Percentiles rank a stretch among this genome's conserved stretches.
phyloP scores from a whole-genome alignment of 2,329 filamentous ascomycete species.

The Colletotrichum cuscutae region DNA sequence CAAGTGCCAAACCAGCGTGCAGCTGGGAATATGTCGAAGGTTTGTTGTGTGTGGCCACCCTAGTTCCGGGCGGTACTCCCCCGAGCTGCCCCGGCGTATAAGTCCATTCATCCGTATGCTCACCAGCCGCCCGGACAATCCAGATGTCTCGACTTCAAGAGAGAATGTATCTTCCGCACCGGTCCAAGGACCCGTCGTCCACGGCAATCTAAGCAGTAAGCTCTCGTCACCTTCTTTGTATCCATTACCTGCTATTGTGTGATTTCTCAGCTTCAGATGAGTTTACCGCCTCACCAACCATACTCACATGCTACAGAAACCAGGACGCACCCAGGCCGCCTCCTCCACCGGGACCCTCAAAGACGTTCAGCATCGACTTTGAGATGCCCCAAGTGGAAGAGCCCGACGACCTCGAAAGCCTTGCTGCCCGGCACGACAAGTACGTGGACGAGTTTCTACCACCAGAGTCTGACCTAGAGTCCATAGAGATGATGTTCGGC shows the following conservation, averaged over 20 bases:
- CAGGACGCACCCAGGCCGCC: slow-evolving; percentile 37
- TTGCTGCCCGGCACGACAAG: slow-evolving; percentile 55
- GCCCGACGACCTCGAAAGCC: slow-evolving; percentile 50
- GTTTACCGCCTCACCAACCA: slow-evolving; percentile 17
- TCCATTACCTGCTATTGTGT: background rate
- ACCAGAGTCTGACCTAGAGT: slow-evolving; percentile 38
- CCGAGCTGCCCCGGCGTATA: slow-evolving; percentile 26
- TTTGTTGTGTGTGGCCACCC: slow-evolving; percentile 41
- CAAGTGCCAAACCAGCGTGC: slow-evolving; percentile 60
- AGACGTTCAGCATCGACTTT: slow-evolving; percentile 65
- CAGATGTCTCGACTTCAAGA: slow-evolving; percentile 63
- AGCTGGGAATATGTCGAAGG: slow-evolving; percentile 62
- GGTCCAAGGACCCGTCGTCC: slow-evolving; percentile 61
- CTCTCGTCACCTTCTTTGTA: background rate
- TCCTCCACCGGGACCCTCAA: slow-evolving; percentile 52
- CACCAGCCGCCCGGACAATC: slow-evolving; percentile 2
- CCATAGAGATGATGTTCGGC: slow-evolving; percentile 26
- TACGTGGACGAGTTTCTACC: slow-evolving; percentile 54
- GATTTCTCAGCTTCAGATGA: background rate
- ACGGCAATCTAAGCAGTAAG: slow-evolving; percentile 55
- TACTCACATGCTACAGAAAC: slow-evolving; percentile 34
- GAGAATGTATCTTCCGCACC: slow-evolving; percentile 63
- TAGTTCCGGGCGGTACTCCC: background rate
- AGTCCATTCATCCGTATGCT: slow-evolving; percentile 1
- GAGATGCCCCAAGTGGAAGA: slow-evolving; percentile 54